phyloP scores from a whole-genome alignment of 805 yeast genomes.

The Candida insectalens region DNA sequence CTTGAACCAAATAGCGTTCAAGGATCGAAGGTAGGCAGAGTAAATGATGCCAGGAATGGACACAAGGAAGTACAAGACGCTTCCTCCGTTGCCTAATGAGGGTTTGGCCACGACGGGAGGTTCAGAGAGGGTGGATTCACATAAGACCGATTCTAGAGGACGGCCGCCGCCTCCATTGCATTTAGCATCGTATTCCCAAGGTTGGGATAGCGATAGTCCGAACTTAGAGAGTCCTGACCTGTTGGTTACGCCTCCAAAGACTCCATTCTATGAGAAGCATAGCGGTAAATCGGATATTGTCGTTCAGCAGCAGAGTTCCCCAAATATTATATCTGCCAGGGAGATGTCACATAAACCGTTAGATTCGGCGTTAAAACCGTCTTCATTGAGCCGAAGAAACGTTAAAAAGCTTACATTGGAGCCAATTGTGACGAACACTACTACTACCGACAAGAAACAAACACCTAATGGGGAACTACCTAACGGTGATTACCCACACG shows the following conservation, averaged over 20 bases:
- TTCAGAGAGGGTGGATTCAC: no score
- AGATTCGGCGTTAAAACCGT: slow-evolving; percentile 17
- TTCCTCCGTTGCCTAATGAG: not conserved
- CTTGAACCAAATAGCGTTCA: no score
- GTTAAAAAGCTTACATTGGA: slow-evolving; percentile 44
- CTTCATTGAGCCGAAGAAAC: slow-evolving; percentile 47
- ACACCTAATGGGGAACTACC: not conserved
- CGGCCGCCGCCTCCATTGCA: no score
- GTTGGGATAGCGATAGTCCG: no score
- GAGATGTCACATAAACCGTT: slow-evolving; percentile 5
- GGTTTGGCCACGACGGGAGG: not conserved
- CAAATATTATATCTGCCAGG: slow-evolving; percentile 8
- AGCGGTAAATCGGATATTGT: slow-evolving; percentile 3
- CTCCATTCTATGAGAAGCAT: slow-evolving; percentile 2
- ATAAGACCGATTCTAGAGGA: no score
- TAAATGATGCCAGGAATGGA: no score
- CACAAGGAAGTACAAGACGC: not conserved
- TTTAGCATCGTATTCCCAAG: no score
- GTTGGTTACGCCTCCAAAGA: not conserved
- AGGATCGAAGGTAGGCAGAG: no score
- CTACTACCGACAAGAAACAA: not conserved
- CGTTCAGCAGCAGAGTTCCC: slow-evolving; percentile 5
- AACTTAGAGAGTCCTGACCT: not conserved
- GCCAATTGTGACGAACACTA: slow-evolving; percentile 2
- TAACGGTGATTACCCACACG: slow-evolving; percentile 7